Evolutionary conservation across 2,329 filamentous ascomycete genomes (phyloP), one percentile per base, ranked within the genome.

Genomic region (Monilinia aucupariae): DNA sequence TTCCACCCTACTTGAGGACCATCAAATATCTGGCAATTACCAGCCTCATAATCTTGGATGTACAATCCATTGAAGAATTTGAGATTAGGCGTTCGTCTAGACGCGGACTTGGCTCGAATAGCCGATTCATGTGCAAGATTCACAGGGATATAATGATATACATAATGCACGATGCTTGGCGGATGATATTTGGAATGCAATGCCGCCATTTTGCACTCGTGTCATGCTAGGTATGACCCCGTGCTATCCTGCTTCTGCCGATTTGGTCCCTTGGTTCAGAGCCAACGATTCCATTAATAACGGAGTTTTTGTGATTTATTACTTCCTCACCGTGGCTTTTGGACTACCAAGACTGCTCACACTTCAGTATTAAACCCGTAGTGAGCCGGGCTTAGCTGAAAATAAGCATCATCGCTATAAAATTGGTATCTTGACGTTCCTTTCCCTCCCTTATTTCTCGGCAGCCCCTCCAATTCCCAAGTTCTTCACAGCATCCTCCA

Each of bases 401-500:
- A 32, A 30, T 20, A 9, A 37, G 7, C 4, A 32, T 20, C 27
- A 20, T 22, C 22, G 9, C 4, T 25, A n/a, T 47, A 34, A 34
- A 34, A 17, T 58, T 20, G 1, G 12, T 47, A 22, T 25, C n/a
- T 25, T 3, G 2, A 4, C 4, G 4, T 8, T 4, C 20, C 5
- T 9, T 8, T 30, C 8, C 4, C n/a, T n/a, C n/a, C 17, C 13
- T 61, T 51, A 54, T 27, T 56, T 61, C 30, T 37, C 39, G 7
- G 12, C 56, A 39, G 32, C 3, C 3, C 15, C 56, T 1, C 56
- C 56, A 52, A 59, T 59, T 0, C 37, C 56, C 32, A 59, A 25
- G 0, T 59, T 50, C 30, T 56, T 61, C 17, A 54, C 59, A n/a
- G 27, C 52, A 22, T 55, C 59, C 4, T 48, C 59, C 17, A 47